These are phyloP conservation scores for Colletotrichum sublineola DNA, from an alignment of 2,329 filamentous ascomycete species.

Conservation along the genomic window DNA sequence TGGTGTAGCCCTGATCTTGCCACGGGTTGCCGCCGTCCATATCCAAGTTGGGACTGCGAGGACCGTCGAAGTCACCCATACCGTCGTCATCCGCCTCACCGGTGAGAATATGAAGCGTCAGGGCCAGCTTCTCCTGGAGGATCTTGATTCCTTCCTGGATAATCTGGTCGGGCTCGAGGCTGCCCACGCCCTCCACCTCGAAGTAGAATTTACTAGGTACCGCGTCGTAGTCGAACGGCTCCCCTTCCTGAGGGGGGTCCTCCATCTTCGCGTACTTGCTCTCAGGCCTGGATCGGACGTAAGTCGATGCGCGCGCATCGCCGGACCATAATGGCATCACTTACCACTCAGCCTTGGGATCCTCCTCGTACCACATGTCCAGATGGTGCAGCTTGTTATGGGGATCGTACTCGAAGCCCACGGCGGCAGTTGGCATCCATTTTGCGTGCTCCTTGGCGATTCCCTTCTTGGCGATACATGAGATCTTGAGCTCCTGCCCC, in stretches of 20 bases:
- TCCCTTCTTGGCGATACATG: constrained; percentile 96
- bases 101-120: constrained; percentile 76
- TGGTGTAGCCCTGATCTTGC: constrained; percentile 76
- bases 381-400: constrained; percentile 95
- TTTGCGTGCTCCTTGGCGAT: constrained; percentile 99
- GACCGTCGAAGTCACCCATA: constrained; percentile 73
- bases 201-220: constrained; percentile 90
- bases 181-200: constrained; percentile 90
- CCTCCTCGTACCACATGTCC: constrained; percentile 94
- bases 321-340: constrained; percentile 48
- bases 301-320: constrained; percentile 39
- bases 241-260: constrained; percentile 82
- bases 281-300: constrained; percentile 73
- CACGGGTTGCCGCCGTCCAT: constrained; percentile 70
- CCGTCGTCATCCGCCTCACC: constrained; percentile 66
- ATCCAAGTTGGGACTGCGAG: constrained; percentile 74
- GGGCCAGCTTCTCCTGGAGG: constrained; percentile 90
- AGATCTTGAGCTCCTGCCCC: constrained; percentile 90
- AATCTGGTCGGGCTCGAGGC: constrained; percentile 89
- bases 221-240: constrained; percentile 92
- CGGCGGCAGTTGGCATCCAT: constrained; percentile 92
- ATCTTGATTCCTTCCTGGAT: constrained; percentile 90
- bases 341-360: constrained; percentile 87
- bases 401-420: constrained; percentile 98
- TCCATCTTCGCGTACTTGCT: constrained; percentile 85